Conservation (phyloP, 352 stramenopile genomes). For the Elongisporangium undulatum region DNA sequence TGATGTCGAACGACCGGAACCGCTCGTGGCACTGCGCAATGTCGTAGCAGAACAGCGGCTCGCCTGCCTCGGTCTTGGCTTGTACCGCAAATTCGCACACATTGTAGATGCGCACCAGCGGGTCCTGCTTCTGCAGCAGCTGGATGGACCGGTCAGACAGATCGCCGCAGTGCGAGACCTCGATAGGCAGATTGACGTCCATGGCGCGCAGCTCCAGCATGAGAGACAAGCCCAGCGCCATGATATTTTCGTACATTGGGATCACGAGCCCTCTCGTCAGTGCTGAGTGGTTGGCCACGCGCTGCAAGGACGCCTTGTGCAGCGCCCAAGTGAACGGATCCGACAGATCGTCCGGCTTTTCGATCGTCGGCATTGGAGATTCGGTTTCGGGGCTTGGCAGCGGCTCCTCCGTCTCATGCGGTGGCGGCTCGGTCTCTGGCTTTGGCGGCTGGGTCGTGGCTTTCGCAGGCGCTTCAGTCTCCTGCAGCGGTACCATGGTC, state of each 20-base stretch:
- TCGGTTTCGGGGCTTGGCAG: too few species aligned
- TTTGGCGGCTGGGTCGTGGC: too few species aligned
- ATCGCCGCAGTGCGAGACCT: conserved; percentile 34
- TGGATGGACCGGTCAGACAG: conserved; percentile 22
- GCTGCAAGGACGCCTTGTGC: too few species aligned
- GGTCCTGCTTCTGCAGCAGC: conserved; percentile 18
- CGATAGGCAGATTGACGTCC: conserved; percentile 23
- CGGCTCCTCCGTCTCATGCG: too few species aligned
- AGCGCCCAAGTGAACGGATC: too few species aligned
- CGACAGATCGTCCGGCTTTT: too few species aligned
- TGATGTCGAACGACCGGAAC: conserved; percentile 61
- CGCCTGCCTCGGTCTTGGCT: conserved; percentile 6
- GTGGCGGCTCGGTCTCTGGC: too few species aligned
- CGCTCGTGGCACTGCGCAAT: conserved; percentile 32
- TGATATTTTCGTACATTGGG: conserved; percentile 21
- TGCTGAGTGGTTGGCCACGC: too few species aligned
- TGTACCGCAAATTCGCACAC: conserved; percentile 40
- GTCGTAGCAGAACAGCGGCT: conserved; percentile 43
- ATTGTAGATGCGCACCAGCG: conserved; percentile 54
- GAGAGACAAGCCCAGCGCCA: conserved; percentile 23
- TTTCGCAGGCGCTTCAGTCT: too few species aligned
- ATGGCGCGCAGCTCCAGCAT: conserved; percentile 25
- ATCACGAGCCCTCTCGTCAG: conserved; percentile 21
- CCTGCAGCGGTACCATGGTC: too few species aligned
- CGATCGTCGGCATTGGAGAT: too few species aligned